phyloP scores from a whole-genome alignment of 148 eudicot species.

The Salicornia ramosissima region DNA sequence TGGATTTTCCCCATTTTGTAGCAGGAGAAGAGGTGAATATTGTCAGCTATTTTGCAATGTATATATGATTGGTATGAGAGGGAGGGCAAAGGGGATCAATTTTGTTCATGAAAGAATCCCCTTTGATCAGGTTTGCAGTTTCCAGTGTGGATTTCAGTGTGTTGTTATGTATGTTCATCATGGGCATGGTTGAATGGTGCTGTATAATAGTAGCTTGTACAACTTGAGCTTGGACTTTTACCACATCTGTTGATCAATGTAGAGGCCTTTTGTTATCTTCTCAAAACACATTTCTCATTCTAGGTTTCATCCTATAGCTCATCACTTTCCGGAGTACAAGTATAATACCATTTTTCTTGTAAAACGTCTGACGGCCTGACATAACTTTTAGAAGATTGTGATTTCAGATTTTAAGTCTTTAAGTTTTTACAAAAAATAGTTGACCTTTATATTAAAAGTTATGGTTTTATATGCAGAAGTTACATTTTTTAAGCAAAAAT shows the following conservation, averaged over 20 bases:
- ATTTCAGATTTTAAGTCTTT: too few relatives aligned
- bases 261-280: not conserved
- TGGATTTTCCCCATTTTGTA: not conserved
- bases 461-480: too few relatives aligned
- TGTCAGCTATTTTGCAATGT: conserved; percentile 5
- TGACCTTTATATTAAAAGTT: too few relatives aligned
- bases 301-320: not conserved
- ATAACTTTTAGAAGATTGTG: too few relatives aligned
- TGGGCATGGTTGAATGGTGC: conserved; percentile 7
- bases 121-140: conserved; percentile 5
- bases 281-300: not conserved
- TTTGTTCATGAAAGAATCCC: conserved; percentile 28
- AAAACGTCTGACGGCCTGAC: too few relatives aligned
- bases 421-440: too few relatives aligned
- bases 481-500: too few relatives aligned
- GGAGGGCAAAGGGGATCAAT: conserved; percentile 21
- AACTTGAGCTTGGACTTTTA: not conserved
- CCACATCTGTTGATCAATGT: conserved; percentile 9
- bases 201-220: conserved; percentile 29
- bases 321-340: too few relatives aligned
- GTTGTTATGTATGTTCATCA: conserved; percentile 9
- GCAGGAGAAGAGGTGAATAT: conserved; percentile 7
- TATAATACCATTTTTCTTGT: too few relatives aligned
- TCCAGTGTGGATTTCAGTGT: not conserved
- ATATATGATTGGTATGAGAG: conserved; percentile 5